These are phyloP conservation scores for Acidomyces sp. DNA, from an alignment of 495 filamentous ascomycete genomes.

Conservation along the genomic window DNA sequence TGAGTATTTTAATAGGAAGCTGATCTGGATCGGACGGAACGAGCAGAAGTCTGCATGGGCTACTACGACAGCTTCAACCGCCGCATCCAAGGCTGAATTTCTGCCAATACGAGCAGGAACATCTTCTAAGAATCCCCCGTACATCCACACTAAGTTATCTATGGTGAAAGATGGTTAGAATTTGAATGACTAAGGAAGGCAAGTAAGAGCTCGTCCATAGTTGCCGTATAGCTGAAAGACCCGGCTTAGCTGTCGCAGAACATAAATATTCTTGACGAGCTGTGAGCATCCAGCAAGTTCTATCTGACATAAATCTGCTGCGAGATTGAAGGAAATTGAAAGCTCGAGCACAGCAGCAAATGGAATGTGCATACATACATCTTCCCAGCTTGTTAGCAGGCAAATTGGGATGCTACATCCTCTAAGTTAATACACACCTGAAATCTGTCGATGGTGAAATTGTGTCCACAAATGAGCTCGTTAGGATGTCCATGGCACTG, in stretches of 20 bases:
- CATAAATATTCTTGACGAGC: no score
- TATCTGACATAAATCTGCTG: no score
- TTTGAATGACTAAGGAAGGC: no score
- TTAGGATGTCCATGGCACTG: background rate
- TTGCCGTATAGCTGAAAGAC: no score
- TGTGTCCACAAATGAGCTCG: constrained; percentile 1
- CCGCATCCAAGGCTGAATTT: constrained; percentile 16
- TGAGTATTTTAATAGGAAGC: constrained; percentile 1
- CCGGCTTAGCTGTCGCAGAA: no score
- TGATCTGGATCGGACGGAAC: background rate
- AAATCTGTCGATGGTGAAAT: constrained; percentile 1
- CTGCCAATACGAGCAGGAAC: constrained; percentile 8
- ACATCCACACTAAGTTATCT: constrained; percentile 1
- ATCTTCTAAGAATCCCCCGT: constrained; percentile 10
- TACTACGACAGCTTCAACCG: constrained; percentile 5
- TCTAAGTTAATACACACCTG: background rate
- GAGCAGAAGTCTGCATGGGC: constrained; percentile 3
- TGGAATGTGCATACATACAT: no score
- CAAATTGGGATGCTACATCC: background rate
- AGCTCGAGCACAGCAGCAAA: no score
- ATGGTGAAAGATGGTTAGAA: background rate
- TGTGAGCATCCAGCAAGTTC: no score
- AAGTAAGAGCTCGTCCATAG: no score
- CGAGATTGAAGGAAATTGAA: no score
- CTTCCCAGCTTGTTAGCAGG: no score